phyloP scores from a whole-genome alignment of 2,329 filamentous ascomycete genomes.

The Hymenoscyphus fraxineus region DNA sequence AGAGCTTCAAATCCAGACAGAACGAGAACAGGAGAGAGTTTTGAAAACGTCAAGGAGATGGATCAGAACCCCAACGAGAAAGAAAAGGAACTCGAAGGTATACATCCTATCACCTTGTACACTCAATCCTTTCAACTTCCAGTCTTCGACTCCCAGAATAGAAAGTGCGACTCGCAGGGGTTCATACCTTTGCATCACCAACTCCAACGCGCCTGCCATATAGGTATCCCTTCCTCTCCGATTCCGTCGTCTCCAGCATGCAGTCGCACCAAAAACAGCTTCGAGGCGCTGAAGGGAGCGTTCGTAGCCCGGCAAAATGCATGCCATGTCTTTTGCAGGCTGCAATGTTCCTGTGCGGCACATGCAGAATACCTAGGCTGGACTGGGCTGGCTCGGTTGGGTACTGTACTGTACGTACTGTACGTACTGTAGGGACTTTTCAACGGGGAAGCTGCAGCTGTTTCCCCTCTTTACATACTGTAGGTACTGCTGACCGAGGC shows the following conservation, averaged over 20 bases:
- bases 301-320: background rate
- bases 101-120: background rate
- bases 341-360: background rate
- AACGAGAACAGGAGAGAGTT: background rate
- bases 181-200: background rate
- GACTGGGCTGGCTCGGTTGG: too few species aligned
- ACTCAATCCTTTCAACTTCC: too few species aligned
- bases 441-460: background rate
- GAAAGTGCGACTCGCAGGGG: background rate
- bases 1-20: background rate
- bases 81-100: background rate
- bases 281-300: background rate
- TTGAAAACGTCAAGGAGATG: constrained; percentile 1
- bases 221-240: background rate
- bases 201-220: background rate
- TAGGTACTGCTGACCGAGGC: background rate
- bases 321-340: background rate
- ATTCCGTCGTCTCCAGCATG: background rate
- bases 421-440: background rate
- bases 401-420: background rate
- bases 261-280: background rate
- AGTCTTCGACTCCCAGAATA: background rate
- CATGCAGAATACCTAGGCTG: background rate
- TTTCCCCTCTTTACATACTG: background rate
- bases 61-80: background rate